phyloP scores from a whole-genome alignment of 1,284 basidiomycete genomes.

The Papiliotrema laurentii region DNA sequence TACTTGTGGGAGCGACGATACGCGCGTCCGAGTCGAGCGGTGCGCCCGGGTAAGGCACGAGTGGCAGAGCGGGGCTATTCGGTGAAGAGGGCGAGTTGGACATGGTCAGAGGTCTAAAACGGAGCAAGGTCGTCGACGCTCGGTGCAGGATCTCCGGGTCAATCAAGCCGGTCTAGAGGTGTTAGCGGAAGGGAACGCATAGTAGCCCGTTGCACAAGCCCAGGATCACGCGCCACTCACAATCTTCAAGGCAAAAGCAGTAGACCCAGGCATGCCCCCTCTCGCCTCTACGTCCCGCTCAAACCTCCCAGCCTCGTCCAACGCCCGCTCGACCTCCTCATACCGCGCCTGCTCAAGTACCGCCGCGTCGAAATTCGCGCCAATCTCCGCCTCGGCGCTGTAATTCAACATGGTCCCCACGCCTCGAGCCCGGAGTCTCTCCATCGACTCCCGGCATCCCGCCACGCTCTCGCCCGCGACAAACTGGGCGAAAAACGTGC shows the following conservation, averaged over 20 bases:
- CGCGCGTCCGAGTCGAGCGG: conserved; percentile 43
- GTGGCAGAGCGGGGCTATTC: conserved; percentile 16
- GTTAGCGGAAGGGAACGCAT: too few species aligned
- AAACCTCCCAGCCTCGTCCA: conserved; percentile 73
- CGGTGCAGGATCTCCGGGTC: conserved; percentile 44
- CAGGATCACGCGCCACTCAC: too few species aligned
- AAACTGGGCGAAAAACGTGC: conserved; percentile 80
- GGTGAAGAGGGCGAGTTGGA: conserved; percentile 25
- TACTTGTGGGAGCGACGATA: conserved; percentile 23
- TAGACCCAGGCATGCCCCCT: conserved; percentile 52
- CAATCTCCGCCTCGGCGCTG: conserved; percentile 74
- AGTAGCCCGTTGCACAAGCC: too few species aligned
- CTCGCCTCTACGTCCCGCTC: conserved; percentile 54
- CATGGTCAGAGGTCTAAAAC: conserved; percentile 30
- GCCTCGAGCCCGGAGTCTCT: conserved; percentile 59
- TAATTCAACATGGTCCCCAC: conserved; percentile 79
- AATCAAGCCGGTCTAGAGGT: conserved; percentile 44
- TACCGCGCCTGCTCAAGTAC: conserved; percentile 50
- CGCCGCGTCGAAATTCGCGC: conserved; percentile 30
- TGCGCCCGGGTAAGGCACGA: conserved; percentile 63
- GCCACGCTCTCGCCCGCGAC: conserved; percentile 80
- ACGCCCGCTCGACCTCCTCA: conserved; percentile 64
- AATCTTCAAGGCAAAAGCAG: conserved; percentile 78
- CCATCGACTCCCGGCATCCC: conserved; percentile 63
- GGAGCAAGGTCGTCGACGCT: conserved; percentile 45